phyloP scores from a whole-genome alignment of 495 filamentous ascomycete species.

The Xylaria cubensis region DNA sequence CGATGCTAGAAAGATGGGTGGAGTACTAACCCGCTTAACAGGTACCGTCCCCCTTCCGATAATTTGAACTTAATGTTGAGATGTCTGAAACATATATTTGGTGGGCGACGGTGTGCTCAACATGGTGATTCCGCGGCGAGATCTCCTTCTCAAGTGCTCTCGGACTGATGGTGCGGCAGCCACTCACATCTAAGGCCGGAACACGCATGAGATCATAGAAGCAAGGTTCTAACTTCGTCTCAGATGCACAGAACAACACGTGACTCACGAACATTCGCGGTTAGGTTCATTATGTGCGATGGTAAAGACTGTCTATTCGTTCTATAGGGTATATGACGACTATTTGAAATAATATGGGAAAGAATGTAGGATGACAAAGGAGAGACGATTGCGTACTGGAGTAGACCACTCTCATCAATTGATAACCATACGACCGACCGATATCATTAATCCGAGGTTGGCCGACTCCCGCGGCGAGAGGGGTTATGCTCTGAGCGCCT shows the following conservation, averaged over 20 bases:
- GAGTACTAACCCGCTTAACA: neutral
- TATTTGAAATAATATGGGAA: neutral
- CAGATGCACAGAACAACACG: neutral
- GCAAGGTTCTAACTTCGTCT: neutral
- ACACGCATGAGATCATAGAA: neutral
- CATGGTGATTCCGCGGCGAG: too few relatives aligned
- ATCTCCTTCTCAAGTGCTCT: too few relatives aligned
- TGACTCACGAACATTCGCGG: neutral
- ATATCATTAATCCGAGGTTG: neutral
- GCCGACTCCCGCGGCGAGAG: neutral
- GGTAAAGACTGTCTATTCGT: slow-evolving; percentile 3
- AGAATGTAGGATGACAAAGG: neutral
- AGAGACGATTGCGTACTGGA: neutral
- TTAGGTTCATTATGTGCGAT: too few relatives aligned
- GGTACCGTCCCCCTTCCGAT: neutral
- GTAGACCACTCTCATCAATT: neutral
- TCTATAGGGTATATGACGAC: slow-evolving; percentile 22
- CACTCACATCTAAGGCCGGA: neutral
- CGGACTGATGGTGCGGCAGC: too few relatives aligned
- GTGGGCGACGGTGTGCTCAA: too few relatives aligned
- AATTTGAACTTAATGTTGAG: too few relatives aligned
- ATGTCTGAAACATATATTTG: too few relatives aligned
- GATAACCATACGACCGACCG: neutral
- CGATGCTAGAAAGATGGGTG: neutral
- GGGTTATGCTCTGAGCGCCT: slow-evolving; percentile 2